Percentiles rank a stretch among this genome's conserved stretches.
Conservation (phyloP, 176 grass and related monocot genomes). For the Elaeis guineensis region DNA sequence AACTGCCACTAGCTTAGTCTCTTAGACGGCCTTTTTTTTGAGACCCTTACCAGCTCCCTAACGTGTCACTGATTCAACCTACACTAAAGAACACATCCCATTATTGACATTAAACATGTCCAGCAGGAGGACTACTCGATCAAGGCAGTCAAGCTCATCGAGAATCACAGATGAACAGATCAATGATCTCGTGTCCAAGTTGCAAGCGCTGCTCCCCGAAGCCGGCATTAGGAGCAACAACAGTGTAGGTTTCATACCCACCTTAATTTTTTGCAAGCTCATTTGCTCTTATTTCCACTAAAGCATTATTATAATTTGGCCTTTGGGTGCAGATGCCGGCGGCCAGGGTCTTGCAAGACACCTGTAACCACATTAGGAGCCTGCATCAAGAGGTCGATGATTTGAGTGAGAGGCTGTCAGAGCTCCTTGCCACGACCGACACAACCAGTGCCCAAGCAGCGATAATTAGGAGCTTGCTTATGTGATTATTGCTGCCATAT, state of each 20-base stretch:
- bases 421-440: slow-evolving; percentile 21
- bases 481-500: neutral
- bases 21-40: too few species aligned
- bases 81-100: too few species aligned
- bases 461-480: slow-evolving; percentile 21
- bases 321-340: slow-evolving; percentile 5
- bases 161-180: slow-evolving; percentile 31
- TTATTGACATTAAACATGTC: slow-evolving; percentile 25
- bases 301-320: too few species aligned
- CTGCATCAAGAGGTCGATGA: slow-evolving; percentile 35
- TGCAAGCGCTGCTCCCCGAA: slow-evolving; percentile 34
- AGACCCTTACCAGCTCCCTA: too few species aligned
- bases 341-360: slow-evolving; percentile 28
- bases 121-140: slow-evolving; percentile 17
- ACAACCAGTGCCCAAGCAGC: slow-evolving; percentile 2
- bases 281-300: too few species aligned
- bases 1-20: too few species aligned
- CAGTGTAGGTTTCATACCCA: neutral
- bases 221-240: slow-evolving; percentile 3
- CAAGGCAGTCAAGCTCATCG: slow-evolving; percentile 13
- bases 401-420: slow-evolving; percentile 28
- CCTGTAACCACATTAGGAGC: slow-evolving; percentile 38
- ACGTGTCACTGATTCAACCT: too few species aligned
- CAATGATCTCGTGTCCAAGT: slow-evolving; percentile 35
- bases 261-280: too few species aligned